Percentiles rank a stretch among this genome's conserved stretches.
Conservation (phyloP, 306 rosid genomes). For the Vicia villosa region DNA sequence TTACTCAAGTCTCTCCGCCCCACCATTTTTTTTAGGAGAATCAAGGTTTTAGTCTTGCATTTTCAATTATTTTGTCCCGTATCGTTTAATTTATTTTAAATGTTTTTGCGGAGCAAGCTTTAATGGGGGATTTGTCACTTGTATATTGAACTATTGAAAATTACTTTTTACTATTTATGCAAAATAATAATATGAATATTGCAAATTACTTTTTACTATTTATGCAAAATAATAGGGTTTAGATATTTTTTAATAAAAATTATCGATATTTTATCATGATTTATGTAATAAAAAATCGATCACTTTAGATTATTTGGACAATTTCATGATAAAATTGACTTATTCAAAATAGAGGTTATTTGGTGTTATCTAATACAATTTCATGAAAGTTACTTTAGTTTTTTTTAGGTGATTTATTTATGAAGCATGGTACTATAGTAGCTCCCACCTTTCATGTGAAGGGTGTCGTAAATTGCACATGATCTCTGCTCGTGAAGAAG, state of each 20-base stretch:
- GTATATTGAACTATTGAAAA: too few species aligned
- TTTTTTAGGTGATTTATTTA: slow-evolving; percentile 4
- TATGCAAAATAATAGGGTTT: too few species aligned
- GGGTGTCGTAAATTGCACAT: slow-evolving; percentile 15
- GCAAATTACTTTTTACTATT: too few species aligned
- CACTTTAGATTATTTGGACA: background rate
- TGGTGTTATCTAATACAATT: too few species aligned
- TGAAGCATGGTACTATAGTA: background rate
- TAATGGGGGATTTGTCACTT: too few species aligned
- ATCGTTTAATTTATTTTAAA: background rate
- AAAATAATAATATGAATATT: too few species aligned
- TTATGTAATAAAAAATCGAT: background rate
- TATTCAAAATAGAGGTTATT: background rate
- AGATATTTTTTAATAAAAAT: background rate
- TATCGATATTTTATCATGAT: background rate
- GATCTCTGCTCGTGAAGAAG: slow-evolving; percentile 15
- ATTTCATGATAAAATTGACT: background rate
- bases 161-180: too few species aligned
- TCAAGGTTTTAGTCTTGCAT: too few species aligned
- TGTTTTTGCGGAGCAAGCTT: too few species aligned
- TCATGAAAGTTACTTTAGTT: too few species aligned
- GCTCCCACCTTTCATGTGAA: slow-evolving; percentile 12
- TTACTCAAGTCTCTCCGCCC: too few species aligned
- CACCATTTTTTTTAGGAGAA: too few species aligned
- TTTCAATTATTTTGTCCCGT: background rate